Conservation (phyloP, 805 yeast species). For the Brettanomyces anomalus region DNA sequence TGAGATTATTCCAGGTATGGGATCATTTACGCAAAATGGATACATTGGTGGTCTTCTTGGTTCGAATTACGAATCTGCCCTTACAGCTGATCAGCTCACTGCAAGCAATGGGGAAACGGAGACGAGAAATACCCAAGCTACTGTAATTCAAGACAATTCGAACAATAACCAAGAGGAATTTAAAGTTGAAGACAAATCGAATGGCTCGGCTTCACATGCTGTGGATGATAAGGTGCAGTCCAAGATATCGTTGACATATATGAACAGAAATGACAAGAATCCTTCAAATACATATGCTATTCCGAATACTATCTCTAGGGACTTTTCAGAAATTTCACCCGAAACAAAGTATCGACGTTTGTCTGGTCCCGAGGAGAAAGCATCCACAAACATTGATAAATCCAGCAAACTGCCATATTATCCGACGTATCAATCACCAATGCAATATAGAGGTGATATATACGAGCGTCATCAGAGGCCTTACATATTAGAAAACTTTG, state of each 20-base stretch:
- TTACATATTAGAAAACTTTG: constrained; percentile 19
- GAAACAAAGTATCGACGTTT: background rate
- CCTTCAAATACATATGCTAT: no score
- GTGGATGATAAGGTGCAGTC: no score
- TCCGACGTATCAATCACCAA: constrained; percentile 20
- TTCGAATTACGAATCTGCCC: background rate
- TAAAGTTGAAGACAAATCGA: background rate
- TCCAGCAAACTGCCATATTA: constrained; percentile 13
- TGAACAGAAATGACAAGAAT: no score
- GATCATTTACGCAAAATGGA: background rate
- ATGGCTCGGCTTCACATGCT: no score
- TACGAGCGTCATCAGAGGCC: constrained; percentile 10
- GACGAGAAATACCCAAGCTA: background rate
- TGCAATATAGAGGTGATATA: constrained; percentile 9
- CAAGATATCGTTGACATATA: no score
- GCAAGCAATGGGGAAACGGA: background rate
- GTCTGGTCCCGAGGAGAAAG: background rate
- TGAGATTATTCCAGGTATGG: constrained; percentile 6
- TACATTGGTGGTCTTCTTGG: background rate
- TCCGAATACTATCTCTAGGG: background rate
- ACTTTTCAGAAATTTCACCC: background rate
- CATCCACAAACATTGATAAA: no score
- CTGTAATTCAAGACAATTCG: background rate
- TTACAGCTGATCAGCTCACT: background rate
- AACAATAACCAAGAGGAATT: background rate